Percentiles rank a stretch among this genome's conserved stretches.
Evolutionary conservation across 2,329 filamentous ascomycete species (phyloP).

Genomic region (Harringtonia lauricola): DNA sequence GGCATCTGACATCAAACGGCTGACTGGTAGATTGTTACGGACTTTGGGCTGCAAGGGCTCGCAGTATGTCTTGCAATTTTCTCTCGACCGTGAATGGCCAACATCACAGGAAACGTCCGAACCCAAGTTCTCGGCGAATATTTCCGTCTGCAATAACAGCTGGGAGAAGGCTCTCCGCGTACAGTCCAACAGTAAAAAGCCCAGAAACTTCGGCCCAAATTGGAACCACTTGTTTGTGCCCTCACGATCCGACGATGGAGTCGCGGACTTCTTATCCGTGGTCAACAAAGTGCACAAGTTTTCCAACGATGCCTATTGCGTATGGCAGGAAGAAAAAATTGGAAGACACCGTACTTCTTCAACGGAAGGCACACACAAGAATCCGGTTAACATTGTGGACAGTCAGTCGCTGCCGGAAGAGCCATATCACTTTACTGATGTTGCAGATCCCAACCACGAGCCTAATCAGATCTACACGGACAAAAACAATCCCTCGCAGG

Average conservation of each 20-base stretch:
- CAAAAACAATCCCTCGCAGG: no score
- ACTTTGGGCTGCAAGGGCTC: conserved; percentile 19
- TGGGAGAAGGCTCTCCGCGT: conserved; percentile 5
- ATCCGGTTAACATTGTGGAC: no score
- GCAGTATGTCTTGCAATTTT: conserved; percentile 23
- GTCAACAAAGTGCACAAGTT: not conserved
- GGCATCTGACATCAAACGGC: conserved; percentile 14
- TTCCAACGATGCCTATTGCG: not conserved
- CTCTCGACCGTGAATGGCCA: conserved; percentile 22
- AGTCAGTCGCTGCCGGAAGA: no score
- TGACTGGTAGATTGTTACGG: conserved; percentile 22
- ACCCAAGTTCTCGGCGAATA: not conserved
- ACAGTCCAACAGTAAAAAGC: not conserved
- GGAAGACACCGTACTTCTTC: not conserved
- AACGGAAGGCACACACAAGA: no score
- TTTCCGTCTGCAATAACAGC: not conserved
- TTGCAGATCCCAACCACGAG: no score
- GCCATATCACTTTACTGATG: not conserved
- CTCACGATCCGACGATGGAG: not conserved
- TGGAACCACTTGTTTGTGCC: conserved; percentile 6
- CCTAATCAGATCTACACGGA: no score
- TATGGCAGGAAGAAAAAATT: not conserved
- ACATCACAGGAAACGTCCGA: not conserved
- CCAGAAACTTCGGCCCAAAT: conserved; percentile 7
- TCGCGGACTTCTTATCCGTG: conserved; percentile 4